Evolutionary conservation across 441 rosid species (phyloP).

Genomic region (Isatis lusitanica): DNA sequence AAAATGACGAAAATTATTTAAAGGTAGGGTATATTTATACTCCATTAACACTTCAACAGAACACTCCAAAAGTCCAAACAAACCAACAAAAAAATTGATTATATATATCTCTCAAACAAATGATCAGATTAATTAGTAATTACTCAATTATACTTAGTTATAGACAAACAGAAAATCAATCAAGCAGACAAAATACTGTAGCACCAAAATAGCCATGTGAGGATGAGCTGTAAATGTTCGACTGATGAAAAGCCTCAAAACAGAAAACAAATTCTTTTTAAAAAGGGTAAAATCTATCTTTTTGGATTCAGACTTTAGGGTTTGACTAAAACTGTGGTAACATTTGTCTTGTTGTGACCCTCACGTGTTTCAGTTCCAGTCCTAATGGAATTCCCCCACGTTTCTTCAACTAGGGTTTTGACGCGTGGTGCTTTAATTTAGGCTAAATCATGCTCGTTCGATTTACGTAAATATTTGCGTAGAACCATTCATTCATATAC

Average conservation of each 20-base stretch:
- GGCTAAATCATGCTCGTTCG: not conserved
- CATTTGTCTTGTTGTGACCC: slow-evolving; percentile 28
- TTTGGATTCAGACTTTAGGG: slow-evolving; percentile 38
- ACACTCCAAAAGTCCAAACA: not conserved
- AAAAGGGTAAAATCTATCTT: slow-evolving; percentile 20
- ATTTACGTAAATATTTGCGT: not conserved
- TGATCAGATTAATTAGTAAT: not conserved
- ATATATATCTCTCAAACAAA: not conserved
- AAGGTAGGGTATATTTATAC: not conserved
- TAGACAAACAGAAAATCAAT: slow-evolving; percentile 28
- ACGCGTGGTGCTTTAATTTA: slow-evolving; percentile 18
- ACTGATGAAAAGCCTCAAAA: slow-evolving; percentile 32
- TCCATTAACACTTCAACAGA: not conserved
- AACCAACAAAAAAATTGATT: not conserved
- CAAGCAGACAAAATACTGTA: slow-evolving; percentile 24
- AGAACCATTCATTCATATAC: not conserved
- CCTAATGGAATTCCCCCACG: slow-evolving; percentile 30
- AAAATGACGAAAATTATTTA: not conserved
- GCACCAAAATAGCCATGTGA: slow-evolving; percentile 51
- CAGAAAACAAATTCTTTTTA: slow-evolving; percentile 9
- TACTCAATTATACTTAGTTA: not conserved
- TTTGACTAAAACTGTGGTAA: slow-evolving; percentile 29
- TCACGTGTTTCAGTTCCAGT: slow-evolving; percentile 35
- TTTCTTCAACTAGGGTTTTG: slow-evolving; percentile 25
- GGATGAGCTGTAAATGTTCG: slow-evolving; percentile 48